Percentiles rank a stretch among this genome's conserved stretches.
phyloP scores from a whole-genome alignment of 305 asterid species.

The Fraxinus sp. region DNA sequence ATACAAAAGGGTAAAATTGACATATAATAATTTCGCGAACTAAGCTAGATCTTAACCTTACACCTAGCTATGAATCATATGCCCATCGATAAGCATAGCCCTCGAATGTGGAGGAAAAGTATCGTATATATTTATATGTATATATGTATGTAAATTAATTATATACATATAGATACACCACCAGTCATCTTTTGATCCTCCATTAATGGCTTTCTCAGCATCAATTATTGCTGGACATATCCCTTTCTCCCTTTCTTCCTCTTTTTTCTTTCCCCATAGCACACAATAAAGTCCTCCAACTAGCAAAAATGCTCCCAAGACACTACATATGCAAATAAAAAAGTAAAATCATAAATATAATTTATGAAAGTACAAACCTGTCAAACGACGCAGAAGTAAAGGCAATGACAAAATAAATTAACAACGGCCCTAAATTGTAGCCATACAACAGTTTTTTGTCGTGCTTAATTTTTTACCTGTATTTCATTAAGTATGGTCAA shows the following conservation, averaged over 20 bases:
- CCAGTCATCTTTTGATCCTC: slow-evolving; percentile 26
- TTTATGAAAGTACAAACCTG: background rate
- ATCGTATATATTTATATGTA: too few species aligned
- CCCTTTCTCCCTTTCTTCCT: slow-evolving; percentile 38
- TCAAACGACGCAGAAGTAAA: background rate
- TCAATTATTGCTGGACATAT: slow-evolving; percentile 26
- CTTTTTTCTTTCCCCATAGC: slow-evolving; percentile 77
- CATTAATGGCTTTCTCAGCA: slow-evolving; percentile 38
- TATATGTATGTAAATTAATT: background rate
- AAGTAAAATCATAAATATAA: background rate
- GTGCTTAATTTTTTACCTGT: background rate
- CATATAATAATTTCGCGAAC: background rate
- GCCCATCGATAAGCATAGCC: background rate
- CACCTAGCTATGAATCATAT: background rate
- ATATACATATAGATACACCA: too few species aligned
- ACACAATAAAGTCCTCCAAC: slow-evolving; percentile 84
- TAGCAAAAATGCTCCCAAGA: slow-evolving; percentile 66
- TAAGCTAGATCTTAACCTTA: background rate
- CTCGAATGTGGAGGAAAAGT: background rate
- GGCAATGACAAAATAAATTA: background rate
- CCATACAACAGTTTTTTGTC: background rate
- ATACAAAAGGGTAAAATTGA: background rate
- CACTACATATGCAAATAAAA: slow-evolving; percentile 38
- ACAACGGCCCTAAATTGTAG: background rate
- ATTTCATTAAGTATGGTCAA: background rate